These are phyloP conservation scores for Mimosa bimucronata DNA, from an alignment of 306 rosid species.

Conservation along the genomic window DNA sequence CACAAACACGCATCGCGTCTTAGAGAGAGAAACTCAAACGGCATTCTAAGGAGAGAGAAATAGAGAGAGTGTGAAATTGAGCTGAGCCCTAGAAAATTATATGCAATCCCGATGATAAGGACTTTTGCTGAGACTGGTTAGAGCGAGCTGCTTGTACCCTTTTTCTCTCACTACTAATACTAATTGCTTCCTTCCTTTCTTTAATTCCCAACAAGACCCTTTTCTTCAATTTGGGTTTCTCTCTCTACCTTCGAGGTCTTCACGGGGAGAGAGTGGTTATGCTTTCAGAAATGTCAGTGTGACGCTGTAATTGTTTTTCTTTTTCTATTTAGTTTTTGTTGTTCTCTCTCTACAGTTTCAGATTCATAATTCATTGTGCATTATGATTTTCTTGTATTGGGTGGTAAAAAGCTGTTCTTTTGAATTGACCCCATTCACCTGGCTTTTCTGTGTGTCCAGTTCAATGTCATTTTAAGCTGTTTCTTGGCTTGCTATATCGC, in stretches of 20 bases:
- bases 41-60: slow-evolving; percentile 38
- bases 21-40: slow-evolving; percentile 35
- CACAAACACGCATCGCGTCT: not conserved
- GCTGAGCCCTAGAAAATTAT: slow-evolving; percentile 50
- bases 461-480: slow-evolving; percentile 25
- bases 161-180: slow-evolving; percentile 34
- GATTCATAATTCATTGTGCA: slow-evolving; percentile 37
- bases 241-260: slow-evolving; percentile 39
- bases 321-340: not conserved
- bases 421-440: slow-evolving; percentile 9
- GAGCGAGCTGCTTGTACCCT: slow-evolving; percentile 7
- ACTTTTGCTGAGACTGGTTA: slow-evolving; percentile 51
- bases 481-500: slow-evolving; percentile 24
- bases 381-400: slow-evolving; percentile 24
- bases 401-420: slow-evolving; percentile 22
- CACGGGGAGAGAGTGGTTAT: slow-evolving; percentile 27
- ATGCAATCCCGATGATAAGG: slow-evolving; percentile 76
- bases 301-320: not conserved
- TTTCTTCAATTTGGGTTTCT: slow-evolving; percentile 37
- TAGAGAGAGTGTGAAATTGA: slow-evolving; percentile 37
- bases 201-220: slow-evolving; percentile 42
- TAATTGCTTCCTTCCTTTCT: slow-evolving; percentile 40
- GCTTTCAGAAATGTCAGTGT: slow-evolving; percentile 45
- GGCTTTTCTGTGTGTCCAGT: slow-evolving; percentile 7
- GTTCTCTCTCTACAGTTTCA: slow-evolving; percentile 17